Base-by-base conservation (phyloP, 495 filamentous ascomycete genomes). In the Clavariopsis aquatica region DNA sequence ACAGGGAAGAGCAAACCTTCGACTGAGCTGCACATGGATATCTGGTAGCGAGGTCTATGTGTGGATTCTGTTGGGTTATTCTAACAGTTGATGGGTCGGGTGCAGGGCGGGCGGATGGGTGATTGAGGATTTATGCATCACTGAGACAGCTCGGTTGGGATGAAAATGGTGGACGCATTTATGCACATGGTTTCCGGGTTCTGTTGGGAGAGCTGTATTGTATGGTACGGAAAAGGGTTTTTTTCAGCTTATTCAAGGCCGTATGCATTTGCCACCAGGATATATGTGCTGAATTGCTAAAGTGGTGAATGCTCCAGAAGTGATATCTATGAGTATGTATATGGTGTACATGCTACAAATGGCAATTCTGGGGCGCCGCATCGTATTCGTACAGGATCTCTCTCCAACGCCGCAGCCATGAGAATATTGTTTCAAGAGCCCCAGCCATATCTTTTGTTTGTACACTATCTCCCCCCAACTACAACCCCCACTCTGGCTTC, bases 371-470 rank as follows among this genome's bases (percentile, higher is more conserved):
- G n/a, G 13, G 13, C 31, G 38, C 55, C 20, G 1, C 24, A 20
- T 60, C 57, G n/a, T 60, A 19, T 26, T 52, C 47, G 15, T 62
- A 46, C 34, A 31, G 2, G 22, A 13, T 27, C n/a, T 45, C 27
- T 29, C 15, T 45, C 23, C 38, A 52, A 57, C 61, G 53, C 51
- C 52, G 26, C 26, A 57, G 38, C 20, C 61, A 64, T 64, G 53
- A 52, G 56, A 6, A 36, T 36, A n/a, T n/a, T 10, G 45, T 23
- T 4, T n/a, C 45, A 47, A n/a, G n/a, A n/a, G n/a, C n/a, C n/a
- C n/a, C n/a, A n/a, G n/a, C n/a, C n/a, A n/a, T n/a, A n/a, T n/a
- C n/a, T n/a, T n/a, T n/a, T n/a, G n/a, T n/a, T n/a, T n/a, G n/a
- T n/a, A n/a, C n/a, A n/a, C n/a, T n/a, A n/a, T n/a, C n/a, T n/a